Conservation (phyloP, 805 yeast genomes). For the Myxozyma geophila region DNA sequence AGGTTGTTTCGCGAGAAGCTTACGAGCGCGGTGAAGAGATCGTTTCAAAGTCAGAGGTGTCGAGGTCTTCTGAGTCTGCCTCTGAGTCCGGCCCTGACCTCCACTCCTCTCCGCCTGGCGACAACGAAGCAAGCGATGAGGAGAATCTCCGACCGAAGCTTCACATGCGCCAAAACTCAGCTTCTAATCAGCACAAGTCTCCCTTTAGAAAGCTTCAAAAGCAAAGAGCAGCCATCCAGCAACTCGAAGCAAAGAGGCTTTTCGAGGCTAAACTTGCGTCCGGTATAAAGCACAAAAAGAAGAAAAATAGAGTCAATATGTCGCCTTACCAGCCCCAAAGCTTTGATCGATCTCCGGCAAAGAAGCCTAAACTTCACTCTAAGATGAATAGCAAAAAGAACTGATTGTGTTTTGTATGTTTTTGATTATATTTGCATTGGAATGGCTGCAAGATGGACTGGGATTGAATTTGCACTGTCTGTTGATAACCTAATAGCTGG, state of each 20-base stretch:
- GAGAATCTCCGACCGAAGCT: neutral
- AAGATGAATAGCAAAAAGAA: constrained; percentile 8
- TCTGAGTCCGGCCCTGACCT: constrained; percentile 1
- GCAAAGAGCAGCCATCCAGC: constrained; percentile 12
- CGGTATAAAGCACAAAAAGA: constrained; percentile 9
- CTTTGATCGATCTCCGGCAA: constrained; percentile 1
- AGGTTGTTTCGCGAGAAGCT: constrained; percentile 24
- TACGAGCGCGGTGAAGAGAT: constrained; percentile 16
- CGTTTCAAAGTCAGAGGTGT: neutral
- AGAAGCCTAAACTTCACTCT: constrained; percentile 2
- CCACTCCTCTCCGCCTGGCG: neutral
- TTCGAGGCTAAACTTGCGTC: constrained; percentile 8
- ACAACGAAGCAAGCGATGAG: neutral
- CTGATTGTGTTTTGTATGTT: neutral
- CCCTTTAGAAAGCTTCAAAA: neutral
- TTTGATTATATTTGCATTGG: neutral
- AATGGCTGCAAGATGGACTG: too few species aligned
- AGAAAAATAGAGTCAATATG: neutral
- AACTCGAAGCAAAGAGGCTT: constrained; percentile 15
- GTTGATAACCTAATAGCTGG: neutral
- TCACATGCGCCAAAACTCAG: constrained; percentile 1
- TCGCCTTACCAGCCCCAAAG: constrained; percentile 16
- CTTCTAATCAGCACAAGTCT: neutral
- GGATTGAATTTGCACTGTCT: neutral
- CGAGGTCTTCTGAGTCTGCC: neutral